These are phyloP conservation scores for Coemansia sp. DNA, from an alignment of 192 early-diverging fungal genomes.

Conservation along the genomic window DNA sequence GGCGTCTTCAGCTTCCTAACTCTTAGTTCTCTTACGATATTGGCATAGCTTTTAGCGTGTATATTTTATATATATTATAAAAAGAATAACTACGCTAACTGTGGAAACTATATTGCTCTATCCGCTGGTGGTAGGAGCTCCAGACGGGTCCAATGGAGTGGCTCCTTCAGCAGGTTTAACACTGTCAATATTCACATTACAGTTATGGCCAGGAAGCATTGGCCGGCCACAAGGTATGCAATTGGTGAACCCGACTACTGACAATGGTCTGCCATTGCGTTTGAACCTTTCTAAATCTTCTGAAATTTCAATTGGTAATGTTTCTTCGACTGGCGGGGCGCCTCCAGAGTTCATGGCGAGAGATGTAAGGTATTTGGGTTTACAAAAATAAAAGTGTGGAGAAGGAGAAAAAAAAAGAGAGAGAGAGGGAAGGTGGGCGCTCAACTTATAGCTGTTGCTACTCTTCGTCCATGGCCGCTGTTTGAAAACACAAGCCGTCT, in stretches of 20 bases:
- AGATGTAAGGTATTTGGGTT: neutral
- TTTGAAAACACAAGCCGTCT: neutral
- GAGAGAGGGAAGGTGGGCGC: neutral
- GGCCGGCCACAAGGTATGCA: neutral
- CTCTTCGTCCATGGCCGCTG: neutral
- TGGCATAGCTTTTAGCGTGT: neutral
- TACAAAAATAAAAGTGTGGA: neutral
- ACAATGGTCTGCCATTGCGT: neutral
- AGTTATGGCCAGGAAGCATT: neutral
- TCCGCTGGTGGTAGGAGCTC: neutral
- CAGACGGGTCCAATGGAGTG: neutral
- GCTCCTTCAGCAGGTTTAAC: neutral
- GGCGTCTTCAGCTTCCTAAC: neutral
- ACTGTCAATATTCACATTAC: neutral
- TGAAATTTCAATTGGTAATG: too few species aligned
- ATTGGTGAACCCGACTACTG: neutral
- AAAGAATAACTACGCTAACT: neutral
- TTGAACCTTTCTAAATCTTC: neutral
- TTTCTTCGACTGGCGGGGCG: neutral
- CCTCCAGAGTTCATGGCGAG: neutral
- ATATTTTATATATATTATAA: neutral
- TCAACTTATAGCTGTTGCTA: neutral
- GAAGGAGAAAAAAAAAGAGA: neutral
- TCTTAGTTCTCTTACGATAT: neutral
- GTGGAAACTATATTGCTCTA: neutral